Evolutionary conservation across 306 rosid species (phyloP), one percentile per base, ranked within the genome.

Genomic region (Acacia crassicarpa): DNA sequence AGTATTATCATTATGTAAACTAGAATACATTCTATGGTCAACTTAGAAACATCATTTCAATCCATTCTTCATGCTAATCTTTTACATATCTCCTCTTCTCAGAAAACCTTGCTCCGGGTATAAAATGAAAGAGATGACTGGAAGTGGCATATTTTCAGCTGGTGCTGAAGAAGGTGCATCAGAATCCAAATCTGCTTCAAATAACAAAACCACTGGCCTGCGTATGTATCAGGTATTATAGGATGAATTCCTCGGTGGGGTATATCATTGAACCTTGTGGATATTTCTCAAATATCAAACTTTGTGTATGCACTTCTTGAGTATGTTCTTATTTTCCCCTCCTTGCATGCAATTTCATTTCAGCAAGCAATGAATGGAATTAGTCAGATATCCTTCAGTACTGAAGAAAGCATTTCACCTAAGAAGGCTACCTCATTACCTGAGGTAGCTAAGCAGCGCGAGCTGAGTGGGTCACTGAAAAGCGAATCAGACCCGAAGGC

Each of bases 391-490:
- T 92, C 99, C 22, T 95, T 95, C 88, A 87, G 91, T 81, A 86
- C 87, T 14, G 93, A 93, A 22, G 97, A 91, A 79, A 89, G 89
- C 27, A 53, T 94, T 82, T 87, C 91, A 33, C 97, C 94, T 19
- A 94, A 90, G 84, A 94, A 88, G 86, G 97, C 97, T 27, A 81
- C 91, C 84, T 84, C 94, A 15, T 2, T 91, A 78, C 92, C 97
- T 11, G 98, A 94, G 88, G 98, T 93, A 41, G 99, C 98, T 25
- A 95, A 95, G 92, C 99, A 95, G 83, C 98, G 97, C 14, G 99
- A 95, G 79, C 79, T 95, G 85, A 88, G 98, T 51, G 99, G 99
- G 76, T 93, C 95, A 7, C 74, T 95, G 91, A 88, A 87, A 79
- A 91, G 88, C 40, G 97, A 93, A 9, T 68, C 76, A 3, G 96